phyloP scores from a whole-genome alignment of 305 asterid genomes.

The Fraxinus velutina region DNA sequence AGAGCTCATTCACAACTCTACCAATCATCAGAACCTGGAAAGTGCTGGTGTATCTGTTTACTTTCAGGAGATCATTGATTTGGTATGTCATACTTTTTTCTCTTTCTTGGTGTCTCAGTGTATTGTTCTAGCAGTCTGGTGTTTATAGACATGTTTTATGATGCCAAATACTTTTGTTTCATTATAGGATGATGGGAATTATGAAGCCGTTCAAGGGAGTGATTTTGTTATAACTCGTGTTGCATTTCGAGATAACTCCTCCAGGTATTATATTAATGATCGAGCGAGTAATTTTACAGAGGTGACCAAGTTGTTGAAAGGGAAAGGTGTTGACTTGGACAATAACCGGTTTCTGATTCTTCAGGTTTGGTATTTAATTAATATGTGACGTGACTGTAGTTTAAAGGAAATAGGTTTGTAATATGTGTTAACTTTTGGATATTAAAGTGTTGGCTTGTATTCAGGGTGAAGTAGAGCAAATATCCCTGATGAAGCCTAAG shows the following conservation, averaged over 20 bases:
- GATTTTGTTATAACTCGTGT: slow-evolving; percentile 75
- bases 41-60: slow-evolving; percentile 95
- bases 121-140: background rate
- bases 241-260: slow-evolving; percentile 86
- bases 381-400: background rate
- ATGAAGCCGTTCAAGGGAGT: slow-evolving; percentile 79
- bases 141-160: background rate
- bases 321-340: slow-evolving; percentile 96
- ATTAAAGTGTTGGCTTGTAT: slow-evolving; percentile 21
- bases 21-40: slow-evolving; percentile 92
- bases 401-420: slow-evolving; percentile 1
- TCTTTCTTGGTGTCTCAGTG: background rate
- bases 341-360: slow-evolving; percentile 94
- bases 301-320: slow-evolving; percentile 84
- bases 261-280: slow-evolving; percentile 74
- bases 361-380: slow-evolving; percentile 48
- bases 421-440: slow-evolving; percentile 7
- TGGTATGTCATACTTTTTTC: slow-evolving; percentile 37
- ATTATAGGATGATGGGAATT: slow-evolving; percentile 70
- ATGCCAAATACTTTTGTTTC: slow-evolving; percentile 13
- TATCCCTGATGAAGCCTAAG: slow-evolving; percentile 94
- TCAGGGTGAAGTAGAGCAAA: slow-evolving; percentile 99
- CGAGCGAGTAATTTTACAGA: slow-evolving; percentile 79
- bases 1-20: slow-evolving; percentile 93
- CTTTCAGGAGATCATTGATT: slow-evolving; percentile 89